phyloP scores from a whole-genome alignment of 2,329 filamentous ascomycete genomes.

The Arthrobotrys entomopaga region DNA sequence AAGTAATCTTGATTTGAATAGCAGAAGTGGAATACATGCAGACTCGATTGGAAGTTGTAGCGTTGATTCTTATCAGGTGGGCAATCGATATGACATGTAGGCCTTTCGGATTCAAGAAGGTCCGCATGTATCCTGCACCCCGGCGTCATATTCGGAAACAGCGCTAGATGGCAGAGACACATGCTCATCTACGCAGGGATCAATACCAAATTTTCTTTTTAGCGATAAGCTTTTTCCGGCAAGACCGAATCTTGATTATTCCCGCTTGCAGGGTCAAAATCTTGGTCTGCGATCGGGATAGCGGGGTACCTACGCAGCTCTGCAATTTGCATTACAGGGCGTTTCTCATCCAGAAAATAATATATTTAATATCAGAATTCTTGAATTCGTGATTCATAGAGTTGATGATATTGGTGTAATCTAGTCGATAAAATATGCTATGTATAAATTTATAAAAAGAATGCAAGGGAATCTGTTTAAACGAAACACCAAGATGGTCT shows the following conservation, averaged over 20 bases:
- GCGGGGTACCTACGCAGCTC: background rate
- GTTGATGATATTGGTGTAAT: background rate
- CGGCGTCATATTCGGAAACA: constrained; percentile 7
- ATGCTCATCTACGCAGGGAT: constrained; percentile 6
- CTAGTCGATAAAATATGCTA: background rate
- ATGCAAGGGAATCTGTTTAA: constrained; percentile 24
- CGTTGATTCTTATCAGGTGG: background rate
- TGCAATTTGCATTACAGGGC: no score
- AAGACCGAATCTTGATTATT: no score
- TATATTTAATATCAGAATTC: no score
- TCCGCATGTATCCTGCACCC: background rate
- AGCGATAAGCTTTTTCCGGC: constrained; percentile 25
- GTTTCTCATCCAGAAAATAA: no score
- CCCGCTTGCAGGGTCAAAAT: background rate
- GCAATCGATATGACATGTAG: background rate
- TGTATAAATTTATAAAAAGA: background rate
- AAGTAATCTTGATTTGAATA: background rate
- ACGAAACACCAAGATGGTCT: no score
- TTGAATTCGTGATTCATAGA: background rate
- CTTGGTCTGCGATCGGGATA: background rate
- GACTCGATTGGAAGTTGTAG: no score
- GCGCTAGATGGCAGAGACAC: background rate
- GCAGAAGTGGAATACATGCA: background rate
- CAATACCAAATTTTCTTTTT: constrained; percentile 2
- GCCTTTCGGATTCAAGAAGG: constrained; percentile 7